A percentile compares a stretch with the other conserved stretches of the same genome.
These are phyloP conservation scores for Alternaria gansuensis DNA, from an alignment of 2,329 filamentous ascomycete species.

Conservation along the genomic window DNA sequence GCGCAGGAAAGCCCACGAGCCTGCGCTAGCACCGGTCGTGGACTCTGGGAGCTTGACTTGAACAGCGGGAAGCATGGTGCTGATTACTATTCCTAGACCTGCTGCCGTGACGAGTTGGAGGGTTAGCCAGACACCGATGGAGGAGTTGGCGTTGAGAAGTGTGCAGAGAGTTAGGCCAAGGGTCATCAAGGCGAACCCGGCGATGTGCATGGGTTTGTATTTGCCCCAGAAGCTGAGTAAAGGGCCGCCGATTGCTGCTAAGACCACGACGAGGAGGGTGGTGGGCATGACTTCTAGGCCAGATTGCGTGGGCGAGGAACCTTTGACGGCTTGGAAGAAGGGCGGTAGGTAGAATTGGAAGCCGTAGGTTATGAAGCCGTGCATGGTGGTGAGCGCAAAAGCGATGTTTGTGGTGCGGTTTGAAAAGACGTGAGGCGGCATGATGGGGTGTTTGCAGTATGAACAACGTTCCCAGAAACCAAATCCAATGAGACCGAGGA, in stretches of 20 bases:
- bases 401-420: conserved; percentile 54
- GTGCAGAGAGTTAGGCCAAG: conserved; percentile 34
- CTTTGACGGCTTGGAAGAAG: conserved; percentile 44
- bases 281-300: conserved; percentile 43
- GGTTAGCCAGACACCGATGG: conserved; percentile 29
- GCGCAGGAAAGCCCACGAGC: conserved; percentile 45
- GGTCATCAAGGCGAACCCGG: conserved; percentile 35
- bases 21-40: conserved; percentile 32
- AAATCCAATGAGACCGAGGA: conserved; percentile 53
- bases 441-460: conserved; percentile 45
- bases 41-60: conserved; percentile 41
- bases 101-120: conserved; percentile 38
- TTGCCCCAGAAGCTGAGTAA: conserved; percentile 35
- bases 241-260: conserved; percentile 34
- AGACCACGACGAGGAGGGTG: conserved; percentile 35
- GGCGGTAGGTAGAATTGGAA: conserved; percentile 41
- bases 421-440: conserved; percentile 57
- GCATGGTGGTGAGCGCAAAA: conserved; percentile 49
- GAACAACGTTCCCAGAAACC: conserved; percentile 53
- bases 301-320: conserved; percentile 32
- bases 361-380: conserved; percentile 41
- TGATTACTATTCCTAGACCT: conserved; percentile 40
- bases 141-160: conserved; percentile 23
- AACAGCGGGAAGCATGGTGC: conserved; percentile 43
- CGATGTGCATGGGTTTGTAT: conserved; percentile 42